A percentile compares a stretch with the other conserved stretches of the same genome.
phyloP scores from a whole-genome alignment of 2,329 filamentous ascomycete species.

The Pseudogymnoascus sp. region DNA sequence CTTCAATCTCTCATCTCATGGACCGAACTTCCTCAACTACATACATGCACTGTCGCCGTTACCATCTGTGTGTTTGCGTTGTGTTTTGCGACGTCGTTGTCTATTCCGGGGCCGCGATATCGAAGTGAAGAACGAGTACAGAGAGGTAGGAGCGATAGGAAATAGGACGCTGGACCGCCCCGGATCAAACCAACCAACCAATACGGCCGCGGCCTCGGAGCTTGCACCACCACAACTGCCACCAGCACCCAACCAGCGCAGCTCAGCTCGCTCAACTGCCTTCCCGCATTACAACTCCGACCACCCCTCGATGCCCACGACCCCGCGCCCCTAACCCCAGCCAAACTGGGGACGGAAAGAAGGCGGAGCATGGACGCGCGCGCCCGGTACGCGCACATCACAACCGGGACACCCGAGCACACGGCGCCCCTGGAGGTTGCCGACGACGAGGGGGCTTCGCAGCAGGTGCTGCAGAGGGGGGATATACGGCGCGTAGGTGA shows the following conservation, averaged over 20 bases:
- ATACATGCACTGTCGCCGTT: not conserved
- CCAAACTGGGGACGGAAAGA: not conserved
- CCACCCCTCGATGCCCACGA: not conserved
- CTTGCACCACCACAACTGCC: not conserved
- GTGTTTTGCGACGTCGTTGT: not conserved
- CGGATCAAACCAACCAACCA: not conserved
- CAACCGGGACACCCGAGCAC: not conserved
- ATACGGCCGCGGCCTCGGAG: not conserved
- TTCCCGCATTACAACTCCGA: not conserved
- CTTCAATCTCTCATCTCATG: not conserved
- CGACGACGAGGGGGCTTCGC: not conserved
- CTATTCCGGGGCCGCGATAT: not conserved
- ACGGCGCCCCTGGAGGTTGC: not conserved
- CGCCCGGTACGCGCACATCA: not conserved
- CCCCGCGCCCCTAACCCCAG: not conserved
- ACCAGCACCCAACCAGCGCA: not conserved
- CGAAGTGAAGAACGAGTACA: not conserved
- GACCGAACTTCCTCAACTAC: constrained; percentile 2
- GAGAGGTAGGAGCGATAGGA: not conserved
- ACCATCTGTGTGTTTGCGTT: not conserved
- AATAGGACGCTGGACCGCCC: not conserved
- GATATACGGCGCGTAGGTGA: not conserved
- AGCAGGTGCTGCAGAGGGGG: not conserved
- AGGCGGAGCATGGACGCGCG: not conserved
- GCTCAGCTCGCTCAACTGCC: not conserved